These are phyloP conservation scores for Leccinum truebloodii DNA, from an alignment of 768 basidiomycete genomes.

Conservation along the genomic window DNA sequence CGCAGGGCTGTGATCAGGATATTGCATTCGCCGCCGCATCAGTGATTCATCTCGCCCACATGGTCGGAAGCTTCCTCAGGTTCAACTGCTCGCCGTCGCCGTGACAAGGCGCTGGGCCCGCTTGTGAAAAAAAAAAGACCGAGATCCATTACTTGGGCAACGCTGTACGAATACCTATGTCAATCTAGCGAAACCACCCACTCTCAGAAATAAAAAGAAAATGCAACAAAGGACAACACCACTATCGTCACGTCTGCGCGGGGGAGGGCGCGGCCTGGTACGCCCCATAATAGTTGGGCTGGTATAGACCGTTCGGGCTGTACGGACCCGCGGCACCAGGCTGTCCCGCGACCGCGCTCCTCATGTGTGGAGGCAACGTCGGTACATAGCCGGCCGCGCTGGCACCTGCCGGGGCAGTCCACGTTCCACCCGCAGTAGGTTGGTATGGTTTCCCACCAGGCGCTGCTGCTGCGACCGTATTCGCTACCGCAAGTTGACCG, in stretches of 20 bases:
- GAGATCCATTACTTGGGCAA: slow-evolving; percentile 19
- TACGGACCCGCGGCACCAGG: slow-evolving; percentile 21
- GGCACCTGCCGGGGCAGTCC: slow-evolving; percentile 29
- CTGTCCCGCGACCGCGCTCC: slow-evolving; percentile 29
- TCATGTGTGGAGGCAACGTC: slow-evolving; percentile 45
- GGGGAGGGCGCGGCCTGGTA: slow-evolving; percentile 35
- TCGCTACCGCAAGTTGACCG: slow-evolving; percentile 54
- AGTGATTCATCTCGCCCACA: not conserved
- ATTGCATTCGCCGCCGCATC: not conserved
- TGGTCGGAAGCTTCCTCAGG: not conserved
- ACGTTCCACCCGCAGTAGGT: slow-evolving; percentile 24
- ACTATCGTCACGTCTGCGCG: slow-evolving; percentile 27
- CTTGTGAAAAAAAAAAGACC: not conserved
- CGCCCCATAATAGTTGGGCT: slow-evolving; percentile 34
- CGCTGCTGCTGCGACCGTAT: slow-evolving; percentile 44
- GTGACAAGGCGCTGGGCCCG: not conserved
- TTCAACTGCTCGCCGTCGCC: not conserved
- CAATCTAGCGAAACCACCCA: slow-evolving; percentile 22
- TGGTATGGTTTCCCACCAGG: slow-evolving; percentile 34
- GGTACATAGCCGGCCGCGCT: slow-evolving; percentile 33
- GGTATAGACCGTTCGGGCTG: slow-evolving; percentile 22
- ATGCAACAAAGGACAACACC: not conserved
- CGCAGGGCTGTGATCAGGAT: not conserved
- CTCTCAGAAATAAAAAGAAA: not conserved
- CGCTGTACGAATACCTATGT: slow-evolving; percentile 16